Evolutionary conservation across 768 basidiomycete genomes (phyloP), one percentile per base, ranked within the genome.

Genomic region (Hypholoma fasciculare): DNA sequence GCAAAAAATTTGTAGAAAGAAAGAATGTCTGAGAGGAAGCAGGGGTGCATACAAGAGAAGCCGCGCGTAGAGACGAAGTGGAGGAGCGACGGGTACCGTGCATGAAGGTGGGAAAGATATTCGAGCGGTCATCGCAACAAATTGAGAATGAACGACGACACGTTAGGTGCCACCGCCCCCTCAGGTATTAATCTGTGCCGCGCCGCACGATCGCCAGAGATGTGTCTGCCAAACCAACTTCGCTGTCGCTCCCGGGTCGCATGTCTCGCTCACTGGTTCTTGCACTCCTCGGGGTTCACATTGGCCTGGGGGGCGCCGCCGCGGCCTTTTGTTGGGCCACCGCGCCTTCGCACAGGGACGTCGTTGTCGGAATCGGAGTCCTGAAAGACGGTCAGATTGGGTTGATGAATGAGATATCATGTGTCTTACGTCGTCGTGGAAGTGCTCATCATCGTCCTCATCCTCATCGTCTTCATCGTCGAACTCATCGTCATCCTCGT

Each of bases 251-350:
- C 16, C 6, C 40, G 40, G 7, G 40, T 23, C 2, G 23, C 23
- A 23, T 23, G 23, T 14, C 16, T 42, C 40, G 44, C 27, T 71
- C 58, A 95, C 87, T 95, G 93, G 71, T 94, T 90, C 79, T 94
- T 93, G 82, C 94, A 96, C 72, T 96, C 94, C 69, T 93, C 88
- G 1, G 91, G 85, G 69, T 91, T 87, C 56, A 81, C 80, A 63
- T 82, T 82, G 37, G 73, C 80, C 7, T 71, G 74, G 34, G 68
- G 62, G 13, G 58, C 72, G 7, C 74, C 74, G 40, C 75, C 77
- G 56, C 83, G 81, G 50, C 81, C 81, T 72, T 85, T 17, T 42
- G 13, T 88, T 63, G 84, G 78, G 61, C 81, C 81, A 20, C 72
- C 82, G 55, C 85, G 83, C 57, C 84, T 80, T 65, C 82, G 80